Base-by-base conservation (phyloP, 768 basidiomycete genomes). In the Saitozyma podzolica region DNA sequence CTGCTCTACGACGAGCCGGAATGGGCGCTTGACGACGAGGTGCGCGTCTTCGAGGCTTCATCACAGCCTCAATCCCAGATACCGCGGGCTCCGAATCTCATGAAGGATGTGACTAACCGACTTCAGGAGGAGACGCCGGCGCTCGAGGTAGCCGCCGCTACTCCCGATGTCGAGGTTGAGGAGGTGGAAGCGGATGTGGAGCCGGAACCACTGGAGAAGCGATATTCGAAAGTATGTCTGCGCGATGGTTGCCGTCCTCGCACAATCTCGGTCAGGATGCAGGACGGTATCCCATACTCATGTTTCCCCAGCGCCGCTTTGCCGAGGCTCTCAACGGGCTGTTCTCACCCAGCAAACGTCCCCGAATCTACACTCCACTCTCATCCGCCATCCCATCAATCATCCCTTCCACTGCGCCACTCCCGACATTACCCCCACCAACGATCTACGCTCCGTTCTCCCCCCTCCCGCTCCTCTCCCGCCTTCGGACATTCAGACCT, bases 1-100 rank as follows among this genome's bases (percentile, higher is more conserved):
- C 50, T 69, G 8, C 41, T 73, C 20, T 73, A 73, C 54, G 65
- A 61, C 40, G 64, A 59, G 10, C 65, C 64, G 4, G 71, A 69
- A 7, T 69, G 68, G 68, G 50, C 56, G 1, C 57, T 56, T 42
- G 20, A 55, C 39, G 43, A 56, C 20, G 67, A 68, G 19, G 57
- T 50, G n/a, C 61, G 58, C 16, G 42, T 55, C 43, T 41, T n/a
- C 16, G 54, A 54, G 16, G 11, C 29, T 29, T 39, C 14, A 40
- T 39, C 29, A 54, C 8, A 40, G 29, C 13, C 13, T 8, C 19
- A 6, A 41, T 40, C 11, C n/a, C 14, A n/a, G 17, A 20, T 54
- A 39, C 29, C 29, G 29, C 29, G 29, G 29, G 29, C 29, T 29
- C 29, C 29, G 29, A 29, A 29, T 29, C 29, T 29, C 29, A 29